phyloP scores from a whole-genome alignment of 805 yeast species.

The Yarrowia bubula region DNA sequence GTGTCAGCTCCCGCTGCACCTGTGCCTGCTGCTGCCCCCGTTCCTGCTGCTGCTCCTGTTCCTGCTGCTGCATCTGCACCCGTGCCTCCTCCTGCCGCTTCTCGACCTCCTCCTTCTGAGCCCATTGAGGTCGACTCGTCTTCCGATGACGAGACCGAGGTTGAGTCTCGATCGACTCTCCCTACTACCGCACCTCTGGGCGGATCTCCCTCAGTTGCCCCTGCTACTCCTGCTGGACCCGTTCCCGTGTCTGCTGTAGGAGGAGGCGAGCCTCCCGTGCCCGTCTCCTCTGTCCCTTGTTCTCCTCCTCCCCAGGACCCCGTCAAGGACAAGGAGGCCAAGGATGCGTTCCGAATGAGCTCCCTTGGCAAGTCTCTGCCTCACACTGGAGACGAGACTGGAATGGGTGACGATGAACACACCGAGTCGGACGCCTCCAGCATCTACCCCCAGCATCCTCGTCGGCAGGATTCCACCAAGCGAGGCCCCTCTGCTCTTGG shows the following conservation, averaged over 20 bases:
- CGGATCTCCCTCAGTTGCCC: background rate
- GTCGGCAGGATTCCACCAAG: slow-evolving; percentile 28
- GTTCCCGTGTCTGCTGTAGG: background rate
- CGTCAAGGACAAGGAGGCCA: slow-evolving; percentile 4
- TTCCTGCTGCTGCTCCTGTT: background rate
- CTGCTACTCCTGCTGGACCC: background rate
- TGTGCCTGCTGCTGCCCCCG: background rate
- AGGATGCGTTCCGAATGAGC: slow-evolving; percentile 16
- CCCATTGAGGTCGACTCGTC: slow-evolving; percentile 16
- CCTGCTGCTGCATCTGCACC: slow-evolving; percentile 7
- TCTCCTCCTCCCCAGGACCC: slow-evolving; percentile 17
- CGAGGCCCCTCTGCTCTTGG: slow-evolving; percentile 29
- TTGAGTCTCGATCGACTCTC: slow-evolving; percentile 8
- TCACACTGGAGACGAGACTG: slow-evolving; percentile 29
- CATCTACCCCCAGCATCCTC: slow-evolving; percentile 27
- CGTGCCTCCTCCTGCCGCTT: slow-evolving; percentile 11
- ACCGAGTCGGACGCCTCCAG: slow-evolving; percentile 35
- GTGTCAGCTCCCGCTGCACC: background rate
- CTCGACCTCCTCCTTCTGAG: background rate
- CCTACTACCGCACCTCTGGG: slow-evolving; percentile 8
- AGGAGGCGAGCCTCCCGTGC: slow-evolving; percentile 14
- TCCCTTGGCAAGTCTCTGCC: slow-evolving; percentile 21
- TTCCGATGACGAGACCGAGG: slow-evolving; percentile 17
- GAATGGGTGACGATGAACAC: slow-evolving; percentile 36
- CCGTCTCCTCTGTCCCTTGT: slow-evolving; percentile 12